Conservation (phyloP, 805 yeast species). For the Hagleromyces aurorensis region DNA sequence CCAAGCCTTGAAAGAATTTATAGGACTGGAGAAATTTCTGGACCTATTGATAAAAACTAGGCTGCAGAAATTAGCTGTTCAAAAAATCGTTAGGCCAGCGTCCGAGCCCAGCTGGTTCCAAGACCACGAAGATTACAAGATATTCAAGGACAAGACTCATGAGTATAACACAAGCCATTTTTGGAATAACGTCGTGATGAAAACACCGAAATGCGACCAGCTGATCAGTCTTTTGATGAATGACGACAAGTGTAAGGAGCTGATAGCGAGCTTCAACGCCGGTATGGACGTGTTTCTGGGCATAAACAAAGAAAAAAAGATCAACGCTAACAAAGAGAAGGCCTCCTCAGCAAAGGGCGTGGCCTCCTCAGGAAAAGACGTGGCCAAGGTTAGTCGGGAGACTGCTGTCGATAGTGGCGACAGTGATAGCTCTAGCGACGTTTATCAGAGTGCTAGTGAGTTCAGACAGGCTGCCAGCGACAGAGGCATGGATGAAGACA, state of each 20-base stretch:
- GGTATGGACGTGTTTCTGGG: constrained; percentile 34
- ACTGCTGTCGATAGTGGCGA: too few species aligned
- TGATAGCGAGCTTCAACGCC: constrained; percentile 34
- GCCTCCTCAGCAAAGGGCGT: too few species aligned
- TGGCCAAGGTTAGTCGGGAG: too few species aligned
- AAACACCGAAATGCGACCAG: constrained; percentile 19
- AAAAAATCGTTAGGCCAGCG: constrained; percentile 13
- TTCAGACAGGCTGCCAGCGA: too few species aligned
- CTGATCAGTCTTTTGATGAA: constrained; percentile 38
- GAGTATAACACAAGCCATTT: constrained; percentile 40
- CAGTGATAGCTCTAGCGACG: too few species aligned
- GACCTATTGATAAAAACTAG: constrained; percentile 21
- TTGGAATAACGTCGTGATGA: constrained; percentile 31
- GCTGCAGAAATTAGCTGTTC: constrained; percentile 18
- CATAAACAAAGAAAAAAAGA: constrained; percentile 23
- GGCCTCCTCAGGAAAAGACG: too few species aligned
- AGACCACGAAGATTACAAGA: constrained; percentile 20
- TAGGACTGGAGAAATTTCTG: constrained; percentile 15
- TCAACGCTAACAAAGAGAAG: constrained; percentile 5
- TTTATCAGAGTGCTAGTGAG: not conserved
- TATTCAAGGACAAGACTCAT: constrained; percentile 26
- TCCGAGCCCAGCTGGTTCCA: constrained; percentile 21
- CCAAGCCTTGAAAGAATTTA: constrained; percentile 3
- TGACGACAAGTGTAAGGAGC: constrained; percentile 40
- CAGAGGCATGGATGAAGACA: constrained; percentile 22